Percentiles rank a stretch among this genome's conserved stretches.
Conservation (phyloP, 2,329 filamentous ascomycete species). For the Stagonosporopsis vannaccii region DNA sequence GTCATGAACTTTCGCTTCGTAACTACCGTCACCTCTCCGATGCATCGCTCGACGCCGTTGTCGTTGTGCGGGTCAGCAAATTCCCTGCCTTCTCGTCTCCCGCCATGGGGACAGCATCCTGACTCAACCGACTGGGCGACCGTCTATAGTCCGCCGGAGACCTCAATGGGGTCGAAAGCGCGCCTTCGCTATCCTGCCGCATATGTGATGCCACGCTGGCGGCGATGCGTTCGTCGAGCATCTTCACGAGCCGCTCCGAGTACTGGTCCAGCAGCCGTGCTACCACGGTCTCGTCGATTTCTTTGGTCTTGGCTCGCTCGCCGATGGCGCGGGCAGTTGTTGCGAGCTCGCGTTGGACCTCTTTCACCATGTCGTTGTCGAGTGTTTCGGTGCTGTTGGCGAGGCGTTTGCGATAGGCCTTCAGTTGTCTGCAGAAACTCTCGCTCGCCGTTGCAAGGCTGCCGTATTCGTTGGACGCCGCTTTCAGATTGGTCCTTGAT, state of each 20-base stretch:
- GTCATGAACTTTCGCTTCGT: neutral
- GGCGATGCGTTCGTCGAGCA: conserved; percentile 74
- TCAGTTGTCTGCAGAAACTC: conserved; percentile 63
- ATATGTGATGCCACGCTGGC: conserved; percentile 48
- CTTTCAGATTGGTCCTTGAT: conserved; percentile 52
- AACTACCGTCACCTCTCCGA: neutral
- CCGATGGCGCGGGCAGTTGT: conserved; percentile 55
- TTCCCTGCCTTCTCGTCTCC: neutral
- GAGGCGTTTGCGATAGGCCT: conserved; percentile 66
- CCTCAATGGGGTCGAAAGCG: conserved; percentile 3
- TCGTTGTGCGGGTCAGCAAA: neutral
- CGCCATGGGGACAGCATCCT: neutral
- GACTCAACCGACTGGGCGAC: conserved; percentile 6
- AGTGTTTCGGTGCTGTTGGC: conserved; percentile 57
- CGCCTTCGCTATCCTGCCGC: conserved; percentile 43
- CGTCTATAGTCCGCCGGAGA: conserved; percentile 9
- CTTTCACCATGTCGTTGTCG: conserved; percentile 55
- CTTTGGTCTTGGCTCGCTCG: conserved; percentile 51
- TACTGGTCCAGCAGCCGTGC: conserved; percentile 75
- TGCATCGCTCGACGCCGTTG: neutral
- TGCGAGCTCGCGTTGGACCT: conserved; percentile 65
- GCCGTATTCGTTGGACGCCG: conserved; percentile 44
- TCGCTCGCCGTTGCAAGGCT: conserved; percentile 57
- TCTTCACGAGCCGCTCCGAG: conserved; percentile 72
- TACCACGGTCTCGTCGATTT: conserved; percentile 53